Conservation (phyloP, 495 filamentous ascomycete species). For the Aspergillus saccharolyticus region DNA sequence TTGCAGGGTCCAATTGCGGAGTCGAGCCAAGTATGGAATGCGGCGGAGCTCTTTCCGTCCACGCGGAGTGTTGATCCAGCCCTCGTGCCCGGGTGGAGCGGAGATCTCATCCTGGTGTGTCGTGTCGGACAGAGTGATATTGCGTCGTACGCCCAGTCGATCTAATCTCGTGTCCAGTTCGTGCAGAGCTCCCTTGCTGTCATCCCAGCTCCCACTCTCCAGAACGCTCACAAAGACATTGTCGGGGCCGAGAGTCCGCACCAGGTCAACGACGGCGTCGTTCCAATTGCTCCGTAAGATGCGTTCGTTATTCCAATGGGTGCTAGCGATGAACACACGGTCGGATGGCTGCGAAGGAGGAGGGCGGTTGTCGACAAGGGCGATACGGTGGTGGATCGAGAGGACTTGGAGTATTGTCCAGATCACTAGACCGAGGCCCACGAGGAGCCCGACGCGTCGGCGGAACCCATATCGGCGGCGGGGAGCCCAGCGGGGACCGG, state of each 20-base stretch:
- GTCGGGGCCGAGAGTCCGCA: slow-evolving; percentile 50
- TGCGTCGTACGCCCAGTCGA: slow-evolving; percentile 45
- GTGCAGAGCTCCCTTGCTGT: slow-evolving; percentile 59
- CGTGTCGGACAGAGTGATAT: slow-evolving; percentile 48
- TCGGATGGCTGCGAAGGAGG: slow-evolving; percentile 12
- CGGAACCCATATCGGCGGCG: not conserved
- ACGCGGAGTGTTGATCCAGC: slow-evolving; percentile 11
- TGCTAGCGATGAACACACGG: slow-evolving; percentile 60
- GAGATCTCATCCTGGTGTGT: slow-evolving; percentile 53
- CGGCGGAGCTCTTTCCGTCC: slow-evolving; percentile 50
- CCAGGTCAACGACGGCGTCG: slow-evolving; percentile 51
- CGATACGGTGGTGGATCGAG: not conserved
- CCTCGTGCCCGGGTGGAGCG: slow-evolving; percentile 31
- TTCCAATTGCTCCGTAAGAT: slow-evolving; percentile 62
- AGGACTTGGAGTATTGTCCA: not conserved
- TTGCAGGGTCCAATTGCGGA: slow-evolving; percentile 55
- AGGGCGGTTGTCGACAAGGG: not conserved
- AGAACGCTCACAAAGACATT: slow-evolving; percentile 68
- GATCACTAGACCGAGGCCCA: not conserved
- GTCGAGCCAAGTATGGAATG: slow-evolving; percentile 61
- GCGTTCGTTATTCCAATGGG: slow-evolving; percentile 66
- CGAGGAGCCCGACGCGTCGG: not conserved
- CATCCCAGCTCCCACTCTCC: slow-evolving; percentile 69
- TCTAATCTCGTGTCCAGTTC: slow-evolving; percentile 54
- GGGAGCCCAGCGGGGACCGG: not conserved